These are phyloP conservation scores for Fraxinus xanthoxyloides DNA, from an alignment of 305 asterid species.

Conservation along the genomic window DNA sequence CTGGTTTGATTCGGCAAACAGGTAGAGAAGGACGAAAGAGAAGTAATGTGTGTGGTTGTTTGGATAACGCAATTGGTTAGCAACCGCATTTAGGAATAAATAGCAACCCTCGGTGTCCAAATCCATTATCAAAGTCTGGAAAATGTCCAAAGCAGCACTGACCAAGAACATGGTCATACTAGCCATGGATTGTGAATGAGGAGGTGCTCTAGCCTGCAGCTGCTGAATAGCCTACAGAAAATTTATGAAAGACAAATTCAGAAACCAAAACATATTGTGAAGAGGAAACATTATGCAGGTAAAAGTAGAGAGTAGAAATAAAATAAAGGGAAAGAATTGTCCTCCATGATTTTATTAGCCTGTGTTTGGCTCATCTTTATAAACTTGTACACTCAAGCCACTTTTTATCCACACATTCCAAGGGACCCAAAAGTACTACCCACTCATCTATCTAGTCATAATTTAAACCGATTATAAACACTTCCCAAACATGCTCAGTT, in stretches of 20 bases:
- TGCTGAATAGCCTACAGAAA: conserved; percentile 73
- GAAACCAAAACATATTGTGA: neutral
- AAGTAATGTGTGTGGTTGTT: conserved; percentile 96
- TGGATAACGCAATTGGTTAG: conserved; percentile 96
- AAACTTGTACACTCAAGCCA: neutral
- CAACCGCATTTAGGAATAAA: conserved; percentile 90
- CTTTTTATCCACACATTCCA: neutral
- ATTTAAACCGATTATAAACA: neutral
- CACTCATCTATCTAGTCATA: neutral
- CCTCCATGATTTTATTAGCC: neutral
- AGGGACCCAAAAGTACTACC: neutral
- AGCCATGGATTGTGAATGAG: conserved; percentile 76
- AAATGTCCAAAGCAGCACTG: conserved; percentile 90
- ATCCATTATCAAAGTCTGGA: conserved; percentile 75
- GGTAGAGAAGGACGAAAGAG: conserved; percentile 88
- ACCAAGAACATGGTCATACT: conserved; percentile 64
- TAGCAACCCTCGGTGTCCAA: conserved; percentile 98
- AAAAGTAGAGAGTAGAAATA: neutral
- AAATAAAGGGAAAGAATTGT: neutral
- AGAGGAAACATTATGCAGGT: neutral
- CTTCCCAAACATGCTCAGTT: neutral
- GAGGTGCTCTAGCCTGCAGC: conserved; percentile 73
- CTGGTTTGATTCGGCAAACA: conserved; percentile 88
- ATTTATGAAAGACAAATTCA: neutral
- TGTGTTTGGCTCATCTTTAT: neutral